A percentile compares a stretch with the other conserved stretches of the same genome.
Evolutionary conservation across 2,329 filamentous ascomycete genomes (phyloP).

Genomic region (Huntiella abstrusa): DNA sequence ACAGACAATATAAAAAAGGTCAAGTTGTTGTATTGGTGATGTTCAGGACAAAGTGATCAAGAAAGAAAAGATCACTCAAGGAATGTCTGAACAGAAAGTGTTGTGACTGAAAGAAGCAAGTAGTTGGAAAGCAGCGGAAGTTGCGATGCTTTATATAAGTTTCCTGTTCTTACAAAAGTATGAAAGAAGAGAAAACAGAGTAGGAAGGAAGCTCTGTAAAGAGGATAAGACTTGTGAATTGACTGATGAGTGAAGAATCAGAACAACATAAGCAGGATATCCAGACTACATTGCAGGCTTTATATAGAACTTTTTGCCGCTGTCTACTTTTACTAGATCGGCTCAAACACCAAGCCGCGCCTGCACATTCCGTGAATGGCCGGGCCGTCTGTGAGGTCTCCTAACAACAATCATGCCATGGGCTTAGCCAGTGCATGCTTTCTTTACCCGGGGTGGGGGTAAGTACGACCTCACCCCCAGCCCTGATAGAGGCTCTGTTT

Average conservation of each 20-base stretch:
- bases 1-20: not conserved
- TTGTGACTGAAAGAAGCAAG: not conserved
- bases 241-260: too few relatives aligned
- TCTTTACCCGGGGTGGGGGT: not conserved
- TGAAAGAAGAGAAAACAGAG: too few relatives aligned
- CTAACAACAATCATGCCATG: not conserved
- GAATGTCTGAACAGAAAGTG: not conserved
- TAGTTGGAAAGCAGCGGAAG: not conserved
- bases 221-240: too few relatives aligned
- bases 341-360: too few relatives aligned
- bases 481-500: not conserved
- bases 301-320: not conserved
- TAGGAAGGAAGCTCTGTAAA: too few relatives aligned
- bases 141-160: slow-evolving; percentile 4
- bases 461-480: not conserved
- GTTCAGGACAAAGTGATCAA: not conserved
- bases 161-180: not conserved
- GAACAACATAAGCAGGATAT: too few relatives aligned
- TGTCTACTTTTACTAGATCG: not conserved
- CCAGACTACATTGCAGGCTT: too few relatives aligned
- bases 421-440: not conserved
- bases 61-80: not conserved
- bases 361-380: not conserved
- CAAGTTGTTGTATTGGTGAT: not conserved
- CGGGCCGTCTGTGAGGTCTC: not conserved